Evolutionary conservation across 1,284 basidiomycete species (phyloP), one percentile per base, ranked within the genome.

Genomic region (Pholiota adiposa): DNA sequence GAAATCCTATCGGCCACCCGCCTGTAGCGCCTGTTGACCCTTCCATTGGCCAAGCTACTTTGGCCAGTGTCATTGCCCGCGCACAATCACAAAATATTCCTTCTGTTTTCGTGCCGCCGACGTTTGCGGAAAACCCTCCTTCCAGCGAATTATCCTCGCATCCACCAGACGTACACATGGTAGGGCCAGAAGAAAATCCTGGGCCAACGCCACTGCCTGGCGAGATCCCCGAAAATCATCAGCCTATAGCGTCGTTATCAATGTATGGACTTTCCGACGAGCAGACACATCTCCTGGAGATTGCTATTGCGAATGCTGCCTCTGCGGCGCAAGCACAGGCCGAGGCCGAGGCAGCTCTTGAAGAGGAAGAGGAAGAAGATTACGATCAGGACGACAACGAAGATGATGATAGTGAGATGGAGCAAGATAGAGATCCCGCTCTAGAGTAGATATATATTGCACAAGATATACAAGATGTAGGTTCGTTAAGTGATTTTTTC

Each of bases 261-360:
- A 78, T 87, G 67, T 87, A 87, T 59, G 87, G 87, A 43, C 74
- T 90, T 43, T 88, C 88, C 1, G 85, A 86, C 53, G 88, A 89
- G 63, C 89, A 90, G 71, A 80, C 86, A 4, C 82, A 78, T 63
- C 72, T 87, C 62, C 73, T 90, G 5, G 87, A 90, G 69, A 81
- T 86, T 62, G 88, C 88, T 0, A 88, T 90, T 51, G 84, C 86
- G 21, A 87, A 80, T 67, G 88, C 89, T 1, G 85, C 89, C 9
- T 81, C 83, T 27, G 86, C 86, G 33, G 89, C 88, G 1, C 88
- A 89, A 64, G 86, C 87, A 11, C 88, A 89, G 63, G 88, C 88
- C 0, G 89, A 90, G 64, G 88, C 87, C 0, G 88, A 90, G 64
- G 88, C 88, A 5, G 86, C 86, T 0, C 66, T 87, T 59, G 88